Base-by-base conservation (phyloP, 306 rosid genomes). In the Quercus ilex region DNA sequence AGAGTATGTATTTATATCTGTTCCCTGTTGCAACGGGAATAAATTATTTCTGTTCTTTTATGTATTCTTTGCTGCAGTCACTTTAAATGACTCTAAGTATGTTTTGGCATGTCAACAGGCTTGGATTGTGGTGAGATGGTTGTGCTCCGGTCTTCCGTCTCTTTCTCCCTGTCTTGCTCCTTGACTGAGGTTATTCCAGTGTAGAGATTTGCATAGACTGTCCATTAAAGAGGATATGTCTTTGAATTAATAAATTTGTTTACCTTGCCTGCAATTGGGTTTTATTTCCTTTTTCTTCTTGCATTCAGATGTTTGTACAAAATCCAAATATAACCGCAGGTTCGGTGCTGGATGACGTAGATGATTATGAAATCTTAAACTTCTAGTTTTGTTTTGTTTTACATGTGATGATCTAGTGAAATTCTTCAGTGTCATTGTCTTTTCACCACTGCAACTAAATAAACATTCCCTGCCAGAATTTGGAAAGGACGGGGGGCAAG, bases 21-120 rank as follows among this genome's bases (percentile, higher is more conserved):
- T 26, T 78, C 19, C 71, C 49, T 74, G 74, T 74, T 68, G 17
- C 43, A 41, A 20, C 26, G 43, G 23, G 53, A 56, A 73, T 55
- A 10, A 3, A 7, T 25, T 53, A 56, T 63, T 63, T 49, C 53
- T 49, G 53, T 53, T 30, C 59, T 15, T 18, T 15, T 59, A 4
- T 55, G 21, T 71, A 56, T 71, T 71, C 55, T 38, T 70, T 71
- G 77, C 28, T 53, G 20, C 35, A 55, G 75, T 77, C 70, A 35
- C 8, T 20, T 56, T 51, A 8, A 33, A 68, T 83, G 82, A 86
- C 67, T 74, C 26, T 49, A 12, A 49, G 5, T 49, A 46, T 84
- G 76, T 38, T 80, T 81, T 81, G 77, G 76, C 58, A 14, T 84
- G 73, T 79, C 60, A 53, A 57, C 90, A 90, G 94, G 90, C 76